Conservation (phyloP, 1,139 yeast species). For the Suhomyces bokatorum region DNA sequence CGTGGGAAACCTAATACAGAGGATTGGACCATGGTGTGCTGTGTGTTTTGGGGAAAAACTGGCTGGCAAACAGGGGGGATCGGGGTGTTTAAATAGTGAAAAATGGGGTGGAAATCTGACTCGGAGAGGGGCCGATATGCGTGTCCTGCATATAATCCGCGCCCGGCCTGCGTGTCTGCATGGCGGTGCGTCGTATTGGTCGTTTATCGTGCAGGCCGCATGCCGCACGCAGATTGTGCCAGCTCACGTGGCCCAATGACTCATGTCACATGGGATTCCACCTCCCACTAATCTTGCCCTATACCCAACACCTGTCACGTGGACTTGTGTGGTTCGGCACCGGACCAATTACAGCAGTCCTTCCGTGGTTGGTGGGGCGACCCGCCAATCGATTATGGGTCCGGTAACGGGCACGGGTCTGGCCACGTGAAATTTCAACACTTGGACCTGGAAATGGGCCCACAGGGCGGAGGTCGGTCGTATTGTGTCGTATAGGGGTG, state of each 20-base stretch:
- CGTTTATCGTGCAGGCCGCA: slow-evolving; percentile 4
- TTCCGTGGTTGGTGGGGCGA: slow-evolving; percentile 1
- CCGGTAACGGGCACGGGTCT: background rate
- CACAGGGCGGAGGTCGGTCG: background rate
- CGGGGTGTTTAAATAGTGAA: slow-evolving; percentile 11
- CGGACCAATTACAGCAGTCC: too few relatives aligned
- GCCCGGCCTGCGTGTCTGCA: background rate
- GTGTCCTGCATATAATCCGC: too few relatives aligned
- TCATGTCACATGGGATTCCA: background rate
- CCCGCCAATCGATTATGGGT: too few relatives aligned
- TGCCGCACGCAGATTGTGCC: slow-evolving; percentile 7
- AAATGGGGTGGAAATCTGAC: slow-evolving; percentile 8
- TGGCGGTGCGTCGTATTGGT: slow-evolving; percentile 5
- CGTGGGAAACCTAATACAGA: slow-evolving; percentile 99
- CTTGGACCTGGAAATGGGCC: background rate
- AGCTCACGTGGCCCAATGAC: slow-evolving; percentile 7
- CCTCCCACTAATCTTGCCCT: background rate
- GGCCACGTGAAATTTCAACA: slow-evolving; percentile 4
- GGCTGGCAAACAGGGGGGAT: slow-evolving; percentile 2
- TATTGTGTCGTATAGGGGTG: background rate
- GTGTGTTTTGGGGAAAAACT: slow-evolving; percentile 7
- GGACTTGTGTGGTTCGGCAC: background rate
- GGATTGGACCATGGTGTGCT: slow-evolving; percentile 76
- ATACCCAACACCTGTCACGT: background rate
- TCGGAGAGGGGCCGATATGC: slow-evolving; percentile 9